Conservation (phyloP, 768 basidiomycete genomes). For the Imleria badia region DNA sequence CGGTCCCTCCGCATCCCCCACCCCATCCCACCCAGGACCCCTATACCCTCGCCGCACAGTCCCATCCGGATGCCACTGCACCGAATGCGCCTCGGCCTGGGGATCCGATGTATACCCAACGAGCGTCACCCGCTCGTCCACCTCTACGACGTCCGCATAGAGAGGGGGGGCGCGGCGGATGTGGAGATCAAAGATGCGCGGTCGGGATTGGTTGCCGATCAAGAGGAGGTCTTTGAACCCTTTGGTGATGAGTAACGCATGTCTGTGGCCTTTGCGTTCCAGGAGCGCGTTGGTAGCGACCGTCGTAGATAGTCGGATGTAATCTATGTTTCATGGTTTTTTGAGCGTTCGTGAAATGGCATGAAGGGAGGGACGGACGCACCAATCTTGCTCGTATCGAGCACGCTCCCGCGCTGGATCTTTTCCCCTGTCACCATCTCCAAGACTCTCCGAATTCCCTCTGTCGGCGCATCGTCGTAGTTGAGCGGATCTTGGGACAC, state of each 20-base stretch:
- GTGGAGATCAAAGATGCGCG: conserved; percentile 92
- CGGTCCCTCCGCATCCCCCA: conserved; percentile 70
- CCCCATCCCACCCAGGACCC: conserved; percentile 75
- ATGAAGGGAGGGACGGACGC: not conserved
- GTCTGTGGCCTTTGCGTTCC: conserved; percentile 91
- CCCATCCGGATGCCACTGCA: conserved; percentile 75
- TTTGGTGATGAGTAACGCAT: conserved; percentile 87
- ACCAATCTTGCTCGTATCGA: conserved; percentile 85
- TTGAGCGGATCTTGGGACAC: conserved; percentile 89
- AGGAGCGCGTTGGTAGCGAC: conserved; percentile 96
- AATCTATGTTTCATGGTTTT: conserved; percentile 48
- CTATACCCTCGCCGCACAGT: conserved; percentile 65
- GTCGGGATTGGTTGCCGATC: conserved; percentile 94
- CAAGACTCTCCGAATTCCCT: conserved; percentile 85
- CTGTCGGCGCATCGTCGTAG: conserved; percentile 91
- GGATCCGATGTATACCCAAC: conserved; percentile 94
- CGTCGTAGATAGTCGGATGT: conserved; percentile 89
- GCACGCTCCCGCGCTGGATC: conserved; percentile 62
- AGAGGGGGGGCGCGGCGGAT: conserved; percentile 76
- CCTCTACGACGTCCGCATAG: conserved; percentile 63
- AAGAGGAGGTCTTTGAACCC: conserved; percentile 90
- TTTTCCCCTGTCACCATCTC: conserved; percentile 70
- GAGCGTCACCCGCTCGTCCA: conserved; percentile 92
- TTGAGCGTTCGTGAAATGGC: too few relatives aligned
- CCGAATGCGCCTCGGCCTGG: conserved; percentile 66